Evolutionary conservation across 345 rosid species (phyloP).

Genomic region (Lepidium didymum): DNA sequence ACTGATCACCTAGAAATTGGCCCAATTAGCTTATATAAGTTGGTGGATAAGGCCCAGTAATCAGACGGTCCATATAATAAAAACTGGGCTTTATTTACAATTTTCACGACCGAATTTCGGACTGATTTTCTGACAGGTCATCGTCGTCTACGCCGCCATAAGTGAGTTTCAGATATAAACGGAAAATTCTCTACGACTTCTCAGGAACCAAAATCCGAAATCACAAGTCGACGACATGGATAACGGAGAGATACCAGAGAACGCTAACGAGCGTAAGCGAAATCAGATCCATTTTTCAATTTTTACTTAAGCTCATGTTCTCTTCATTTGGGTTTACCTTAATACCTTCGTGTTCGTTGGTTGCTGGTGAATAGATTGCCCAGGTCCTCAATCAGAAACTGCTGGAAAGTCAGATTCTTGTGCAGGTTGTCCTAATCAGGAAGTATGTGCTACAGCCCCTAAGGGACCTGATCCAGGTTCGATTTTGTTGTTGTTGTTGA

Average conservation of each 20-base stretch:
- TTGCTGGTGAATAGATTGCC: conserved; percentile 49
- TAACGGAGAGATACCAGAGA: conserved; percentile 25
- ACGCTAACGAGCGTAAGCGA: conserved; percentile 28
- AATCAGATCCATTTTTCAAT: neutral
- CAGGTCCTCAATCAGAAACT: conserved; percentile 65
- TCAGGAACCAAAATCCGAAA: neutral
- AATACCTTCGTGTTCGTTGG: neutral
- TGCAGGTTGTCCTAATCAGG: conserved; percentile 88
- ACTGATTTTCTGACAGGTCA: neutral
- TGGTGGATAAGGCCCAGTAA: neutral
- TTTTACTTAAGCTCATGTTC: neutral
- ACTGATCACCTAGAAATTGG: no score
- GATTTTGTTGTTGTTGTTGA: neutral
- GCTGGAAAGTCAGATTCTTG: conserved; percentile 87
- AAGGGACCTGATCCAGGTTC: conserved; percentile 97
- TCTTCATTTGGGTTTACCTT: neutral
- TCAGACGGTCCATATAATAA: neutral
- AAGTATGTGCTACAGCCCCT: conserved; percentile 85
- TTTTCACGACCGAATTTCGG: neutral
- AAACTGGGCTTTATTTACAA: neutral
- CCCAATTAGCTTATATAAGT: neutral
- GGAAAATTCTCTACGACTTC: neutral
- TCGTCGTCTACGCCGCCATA: neutral
- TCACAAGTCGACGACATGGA: conserved; percentile 17
- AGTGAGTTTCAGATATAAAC: neutral